Evolutionary conservation across 257 asterid species (phyloP).

Genomic region (Solanum tacnaense): DNA sequence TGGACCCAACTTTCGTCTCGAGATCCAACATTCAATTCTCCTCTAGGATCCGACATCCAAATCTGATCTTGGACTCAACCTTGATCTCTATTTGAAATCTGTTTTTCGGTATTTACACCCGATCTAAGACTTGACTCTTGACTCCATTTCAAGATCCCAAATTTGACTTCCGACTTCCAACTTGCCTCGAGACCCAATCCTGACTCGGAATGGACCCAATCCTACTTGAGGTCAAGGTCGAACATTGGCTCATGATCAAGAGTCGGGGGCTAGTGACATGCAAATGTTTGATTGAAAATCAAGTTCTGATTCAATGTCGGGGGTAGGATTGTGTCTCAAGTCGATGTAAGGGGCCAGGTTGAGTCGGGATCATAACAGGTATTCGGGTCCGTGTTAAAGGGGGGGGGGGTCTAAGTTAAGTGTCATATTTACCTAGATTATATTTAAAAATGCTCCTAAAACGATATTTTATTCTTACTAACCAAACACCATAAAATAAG

Average conservation of each 20-base stretch:
- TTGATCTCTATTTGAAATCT: neutral
- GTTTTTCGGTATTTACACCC: rapidly evolving
- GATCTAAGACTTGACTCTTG: neutral
- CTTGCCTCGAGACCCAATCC: neutral
- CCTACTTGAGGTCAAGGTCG: neutral
- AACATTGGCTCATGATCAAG: neutral
- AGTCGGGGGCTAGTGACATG: neutral
- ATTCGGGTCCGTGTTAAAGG: neutral
- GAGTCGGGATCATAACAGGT: neutral
- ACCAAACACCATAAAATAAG: neutral
- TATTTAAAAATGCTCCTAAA: neutral
- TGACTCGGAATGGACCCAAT: neutral
- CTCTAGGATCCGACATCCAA: neutral
- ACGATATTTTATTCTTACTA: neutral
- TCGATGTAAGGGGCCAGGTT: neutral
- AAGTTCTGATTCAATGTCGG: neutral
- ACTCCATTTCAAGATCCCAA: neutral
- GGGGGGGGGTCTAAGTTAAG: neutral
- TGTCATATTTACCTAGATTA: neutral
- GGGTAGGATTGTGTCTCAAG: neutral
- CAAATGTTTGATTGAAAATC: neutral
- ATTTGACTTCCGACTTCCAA: neutral
- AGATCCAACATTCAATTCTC: neutral
- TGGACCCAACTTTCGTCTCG: neutral
- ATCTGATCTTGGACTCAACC: neutral